phyloP scores from a whole-genome alignment of 768 basidiomycete genomes.

The Asterophora parasitica region DNA sequence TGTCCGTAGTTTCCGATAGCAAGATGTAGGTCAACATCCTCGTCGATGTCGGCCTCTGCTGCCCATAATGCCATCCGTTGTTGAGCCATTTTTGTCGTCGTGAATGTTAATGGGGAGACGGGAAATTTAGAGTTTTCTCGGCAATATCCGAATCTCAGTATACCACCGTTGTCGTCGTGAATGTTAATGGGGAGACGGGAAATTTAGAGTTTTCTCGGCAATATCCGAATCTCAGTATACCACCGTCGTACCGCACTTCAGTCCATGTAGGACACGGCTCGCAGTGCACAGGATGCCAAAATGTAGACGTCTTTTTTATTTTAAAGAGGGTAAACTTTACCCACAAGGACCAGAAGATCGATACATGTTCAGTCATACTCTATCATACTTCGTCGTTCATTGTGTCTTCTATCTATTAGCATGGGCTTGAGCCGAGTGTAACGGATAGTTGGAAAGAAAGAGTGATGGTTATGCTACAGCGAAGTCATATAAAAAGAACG shows the following conservation, averaged over 20 bases:
- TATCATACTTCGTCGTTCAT: not conserved
- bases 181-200: slow-evolving; percentile 17
- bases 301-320: too few relatives aligned
- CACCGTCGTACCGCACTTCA: too few relatives aligned
- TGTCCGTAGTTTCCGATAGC: slow-evolving; percentile 69
- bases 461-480: not conserved
- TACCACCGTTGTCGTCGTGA: slow-evolving; percentile 13
- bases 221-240: slow-evolving; percentile 31
- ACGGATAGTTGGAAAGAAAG: not conserved
- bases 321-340: too few relatives aligned
- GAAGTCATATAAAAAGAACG: not conserved
- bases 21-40: slow-evolving; percentile 70
- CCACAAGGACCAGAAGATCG: too few relatives aligned
- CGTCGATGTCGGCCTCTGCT: slow-evolving; percentile 76
- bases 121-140: slow-evolving; percentile 32
- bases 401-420: not conserved
- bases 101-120: slow-evolving; percentile 10
- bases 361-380: too few relatives aligned
- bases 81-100: slow-evolving; percentile 43
- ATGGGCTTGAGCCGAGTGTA: not conserved
- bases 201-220: slow-evolving; percentile 32
- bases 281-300: too few relatives aligned
- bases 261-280: too few relatives aligned
- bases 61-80: slow-evolving; percentile 72
- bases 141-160: slow-evolving; percentile 32